phyloP scores from a whole-genome alignment of 768 basidiomycete genomes.

The Lyophyllum decastes region DNA sequence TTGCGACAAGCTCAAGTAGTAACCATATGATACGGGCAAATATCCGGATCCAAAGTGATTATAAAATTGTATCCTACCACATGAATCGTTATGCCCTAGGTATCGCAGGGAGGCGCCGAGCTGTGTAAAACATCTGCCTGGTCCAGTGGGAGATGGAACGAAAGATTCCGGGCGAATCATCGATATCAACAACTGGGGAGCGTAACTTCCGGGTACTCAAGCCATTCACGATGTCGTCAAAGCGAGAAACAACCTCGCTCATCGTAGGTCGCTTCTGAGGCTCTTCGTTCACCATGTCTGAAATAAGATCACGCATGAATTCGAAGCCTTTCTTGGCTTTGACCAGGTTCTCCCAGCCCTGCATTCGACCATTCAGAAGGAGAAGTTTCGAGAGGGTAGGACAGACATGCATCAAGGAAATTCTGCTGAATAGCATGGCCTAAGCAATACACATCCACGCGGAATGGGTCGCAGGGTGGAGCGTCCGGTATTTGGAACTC shows the following conservation, averaged over 20 bases:
- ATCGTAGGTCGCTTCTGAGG: conserved; percentile 36
- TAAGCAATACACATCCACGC: conserved; percentile 9
- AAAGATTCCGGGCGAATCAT: not conserved
- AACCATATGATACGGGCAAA: too few relatives aligned
- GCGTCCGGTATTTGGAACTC: not conserved
- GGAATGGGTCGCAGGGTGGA: conserved; percentile 8
- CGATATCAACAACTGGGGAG: conserved; percentile 18
- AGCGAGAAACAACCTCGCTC: conserved; percentile 33
- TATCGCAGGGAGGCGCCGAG: conserved; percentile 3
- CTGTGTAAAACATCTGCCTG: not conserved
- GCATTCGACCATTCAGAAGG: not conserved
- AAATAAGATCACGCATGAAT: conserved; percentile 29
- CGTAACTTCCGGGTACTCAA: conserved; percentile 33
- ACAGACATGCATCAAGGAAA: conserved; percentile 1
- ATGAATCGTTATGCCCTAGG: not conserved
- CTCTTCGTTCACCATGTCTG: conserved; percentile 36
- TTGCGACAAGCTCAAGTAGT: too few relatives aligned
- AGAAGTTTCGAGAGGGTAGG: too few relatives aligned
- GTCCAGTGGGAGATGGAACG: conserved; percentile 9
- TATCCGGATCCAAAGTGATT: too few relatives aligned
- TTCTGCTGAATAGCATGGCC: not conserved
- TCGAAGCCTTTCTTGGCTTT: conserved; percentile 22
- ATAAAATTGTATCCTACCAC: not conserved
- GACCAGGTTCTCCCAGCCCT: not conserved
- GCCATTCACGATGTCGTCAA: conserved; percentile 24